Evolutionary conservation across 495 filamentous ascomycete genomes (phyloP), one percentile per base, ranked within the genome.

Genomic region (Amphirosellinia nigrospora): DNA sequence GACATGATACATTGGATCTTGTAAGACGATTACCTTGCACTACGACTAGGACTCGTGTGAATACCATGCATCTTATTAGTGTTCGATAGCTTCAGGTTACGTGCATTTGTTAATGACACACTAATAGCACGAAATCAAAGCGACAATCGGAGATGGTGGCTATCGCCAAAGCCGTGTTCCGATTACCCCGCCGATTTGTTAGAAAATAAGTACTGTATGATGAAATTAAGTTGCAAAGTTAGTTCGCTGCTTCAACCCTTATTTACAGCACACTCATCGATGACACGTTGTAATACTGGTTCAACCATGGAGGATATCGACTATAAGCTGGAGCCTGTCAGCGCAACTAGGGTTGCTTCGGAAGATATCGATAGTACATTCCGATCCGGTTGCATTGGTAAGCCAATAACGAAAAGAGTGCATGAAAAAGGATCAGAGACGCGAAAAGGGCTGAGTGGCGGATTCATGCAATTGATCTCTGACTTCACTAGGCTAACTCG

Each of bases 311-410:
- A 77, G 26, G 81, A 81, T 23, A 76, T 75, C 63, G 79, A 72
- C 46, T 87, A 87, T 71, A 77, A 83, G 65, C 71, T 87, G 1
- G 82, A 85, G 41, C 72, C 81, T 64, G 81, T 87, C 68, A 71
- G 79, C 71, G 83, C 79, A 21, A 86, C 84, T 13, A 72, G 70
- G 8, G 76, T 91, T 64, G 79, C 86, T 67, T 72, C 86, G 48
- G 83, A 84, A 26, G 82, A 90, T 45, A 95, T 94, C 71, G 89
- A 94, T 79, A 77, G 83, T 63, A 90, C 90, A 50, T 94, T 96
- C 79, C 83, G 84, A 38, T 90, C 90, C 34, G 87, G 82, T 62
- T 87, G 82, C 75, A 93, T 92, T 69, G 91, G 91, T 93, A 81
- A 48, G 86, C 82, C 68, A 16, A 38, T 28, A 38, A 50, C 11